Base-by-base conservation (phyloP, 768 basidiomycete genomes). In the Tulasnella sp. region DNA sequence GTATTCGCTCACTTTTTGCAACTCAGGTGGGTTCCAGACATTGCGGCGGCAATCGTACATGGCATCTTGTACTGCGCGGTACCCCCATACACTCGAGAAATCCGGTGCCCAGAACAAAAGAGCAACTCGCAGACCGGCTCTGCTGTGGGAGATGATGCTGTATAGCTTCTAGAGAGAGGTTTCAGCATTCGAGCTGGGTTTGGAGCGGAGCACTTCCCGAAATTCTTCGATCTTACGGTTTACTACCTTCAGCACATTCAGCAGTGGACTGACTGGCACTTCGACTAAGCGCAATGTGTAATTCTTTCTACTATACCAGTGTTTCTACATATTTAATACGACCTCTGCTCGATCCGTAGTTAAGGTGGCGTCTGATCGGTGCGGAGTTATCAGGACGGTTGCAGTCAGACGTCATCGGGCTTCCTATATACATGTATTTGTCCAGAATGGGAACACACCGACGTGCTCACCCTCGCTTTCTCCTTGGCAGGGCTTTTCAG, bases 1-100 rank as follows among this genome's bases (percentile, higher is more conserved):
- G 34, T 24, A 34, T 75, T 48, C 74, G 28, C 76, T 64, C 28
- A 58, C 24, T 77, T n/a, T 54, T 31, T 20, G 42, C 12, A 2
- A 31, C 6, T 77, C 34, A 77, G 76, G 76, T 77, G 76, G 76
- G 34, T 60, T n/a, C 76, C 76, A 18, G 76, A 77, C 37, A 60
- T 77, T 41, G 76, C 76, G 12, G 76, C 76, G 22, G 76, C 76
- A 22, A 11, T n/a, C 6, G 6, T 77, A n/a, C 76, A 77, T 50
- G 18, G 50, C 24, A 0, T 77, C 12, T 7, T 77, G 48, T 77
- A 77, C 58, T 41, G 1, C 34, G 40, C 48, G 40, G 76, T 50
- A 41, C 76, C 76, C 16, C 76, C 76, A 41, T 77, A 77, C 54
- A 77, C 76, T n/a, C 22, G 58, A 20, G 48, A 77, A 42, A 6